Conservation (phyloP, 1,284 basidiomycete genomes). For the Melampsora larici-populina region DNA sequence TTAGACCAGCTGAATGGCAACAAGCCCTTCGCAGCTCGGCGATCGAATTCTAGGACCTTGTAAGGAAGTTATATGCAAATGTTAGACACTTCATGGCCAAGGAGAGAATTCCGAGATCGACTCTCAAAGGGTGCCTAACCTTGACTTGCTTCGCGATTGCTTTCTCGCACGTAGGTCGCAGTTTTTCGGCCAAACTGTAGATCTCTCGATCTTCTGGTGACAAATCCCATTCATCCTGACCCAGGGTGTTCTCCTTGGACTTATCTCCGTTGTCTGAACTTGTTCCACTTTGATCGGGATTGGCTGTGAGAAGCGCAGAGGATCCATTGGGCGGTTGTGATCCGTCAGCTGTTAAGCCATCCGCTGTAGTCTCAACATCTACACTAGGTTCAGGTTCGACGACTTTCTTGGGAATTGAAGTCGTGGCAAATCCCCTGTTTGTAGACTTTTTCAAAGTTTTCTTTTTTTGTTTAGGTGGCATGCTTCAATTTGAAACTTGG, state of each 20-base stretch:
- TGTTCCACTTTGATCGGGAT: neutral
- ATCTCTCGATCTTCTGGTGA: slow-evolving; percentile 51
- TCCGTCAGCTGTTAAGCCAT: slow-evolving; percentile 45
- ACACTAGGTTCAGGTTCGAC: slow-evolving; percentile 55
- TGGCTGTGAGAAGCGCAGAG: neutral
- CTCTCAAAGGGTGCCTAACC: slow-evolving; percentile 53
- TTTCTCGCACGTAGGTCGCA: slow-evolving; percentile 84
- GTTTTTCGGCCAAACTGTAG: slow-evolving; percentile 61
- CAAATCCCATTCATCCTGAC: slow-evolving; percentile 46
- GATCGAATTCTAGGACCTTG: slow-evolving; percentile 80
- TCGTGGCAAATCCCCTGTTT: slow-evolving; percentile 72
- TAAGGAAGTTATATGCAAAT: neutral
- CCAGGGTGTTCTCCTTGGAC: neutral
- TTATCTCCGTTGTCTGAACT: neutral
- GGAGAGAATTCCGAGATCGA: neutral
- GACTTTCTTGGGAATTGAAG: slow-evolving; percentile 78
- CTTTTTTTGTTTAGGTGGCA: slow-evolving; percentile 40
- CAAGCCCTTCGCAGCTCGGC: slow-evolving; percentile 68
- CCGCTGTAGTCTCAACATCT: slow-evolving; percentile 12
- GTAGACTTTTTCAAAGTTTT: slow-evolving; percentile 48
- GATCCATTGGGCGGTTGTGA: slow-evolving; percentile 41
- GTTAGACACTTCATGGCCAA: neutral
- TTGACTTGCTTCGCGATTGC: slow-evolving; percentile 71
- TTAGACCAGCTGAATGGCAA: slow-evolving; percentile 59
- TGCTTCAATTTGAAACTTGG: neutral